phyloP scores from a whole-genome alignment of 2,329 filamentous ascomycete genomes.

The Neopestalotiopsis sp. region DNA sequence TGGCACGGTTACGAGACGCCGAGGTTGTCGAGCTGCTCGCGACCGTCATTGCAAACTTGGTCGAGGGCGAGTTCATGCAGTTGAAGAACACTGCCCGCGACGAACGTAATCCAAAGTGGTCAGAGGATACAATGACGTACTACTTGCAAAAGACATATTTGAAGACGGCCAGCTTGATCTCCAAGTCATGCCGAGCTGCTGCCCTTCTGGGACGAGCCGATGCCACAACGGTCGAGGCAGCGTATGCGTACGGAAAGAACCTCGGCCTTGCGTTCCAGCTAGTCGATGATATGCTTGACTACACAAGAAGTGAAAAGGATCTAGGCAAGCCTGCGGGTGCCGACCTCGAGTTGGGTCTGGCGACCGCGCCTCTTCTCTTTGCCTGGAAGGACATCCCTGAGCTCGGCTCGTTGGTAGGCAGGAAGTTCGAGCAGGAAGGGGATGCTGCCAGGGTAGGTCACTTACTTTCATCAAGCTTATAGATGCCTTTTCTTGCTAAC shows the following conservation, averaged over 20 bases:
- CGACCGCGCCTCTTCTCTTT: slow-evolving; percentile 92
- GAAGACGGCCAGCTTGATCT: slow-evolving; percentile 94
- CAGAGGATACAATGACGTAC: slow-evolving; percentile 87
- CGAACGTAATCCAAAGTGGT: slow-evolving; percentile 83
- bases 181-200: slow-evolving; percentile 90
- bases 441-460: slow-evolving; percentile 80
- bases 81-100: slow-evolving; percentile 93
- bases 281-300: slow-evolving; percentile 97
- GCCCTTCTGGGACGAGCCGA: slow-evolving; percentile 83
- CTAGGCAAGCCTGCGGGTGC: slow-evolving; percentile 94
- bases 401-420: slow-evolving; percentile 84
- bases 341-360: slow-evolving; percentile 89
- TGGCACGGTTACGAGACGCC: slow-evolving; percentile 87
- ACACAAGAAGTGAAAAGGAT: slow-evolving; percentile 83
- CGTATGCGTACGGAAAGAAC: slow-evolving; percentile 92
- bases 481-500: neutral
- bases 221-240: slow-evolving; percentile 81
- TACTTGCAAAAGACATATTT: slow-evolving; percentile 98
- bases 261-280: slow-evolving; percentile 94
- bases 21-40: slow-evolving; percentile 95
- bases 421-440: slow-evolving; percentile 84
- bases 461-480: neutral
- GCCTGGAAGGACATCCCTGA: slow-evolving; percentile 91
- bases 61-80: slow-evolving; percentile 99
- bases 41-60: slow-evolving; percentile 95